Conservation (phyloP, 257 asterid genomes). For the Jacaranda copaia region DNA sequence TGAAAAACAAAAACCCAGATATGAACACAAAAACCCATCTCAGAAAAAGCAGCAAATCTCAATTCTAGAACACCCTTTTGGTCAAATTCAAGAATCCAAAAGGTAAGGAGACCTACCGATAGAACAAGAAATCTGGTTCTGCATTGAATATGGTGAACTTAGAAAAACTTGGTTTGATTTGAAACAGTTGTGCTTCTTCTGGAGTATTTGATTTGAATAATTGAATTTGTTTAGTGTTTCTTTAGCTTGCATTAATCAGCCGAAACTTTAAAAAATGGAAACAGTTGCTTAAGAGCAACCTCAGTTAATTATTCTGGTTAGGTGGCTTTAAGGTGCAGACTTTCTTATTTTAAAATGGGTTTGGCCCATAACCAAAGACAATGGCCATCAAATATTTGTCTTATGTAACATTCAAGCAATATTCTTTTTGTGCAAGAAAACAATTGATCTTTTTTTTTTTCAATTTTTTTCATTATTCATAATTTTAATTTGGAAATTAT, state of each 20-base stretch:
- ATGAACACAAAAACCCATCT: slow-evolving; percentile 40
- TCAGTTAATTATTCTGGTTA: slow-evolving; percentile 26
- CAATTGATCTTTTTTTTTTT: neutral
- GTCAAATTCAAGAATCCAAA: slow-evolving; percentile 5
- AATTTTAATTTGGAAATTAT: neutral
- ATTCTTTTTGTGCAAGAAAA: neutral
- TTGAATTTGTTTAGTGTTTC: neutral
- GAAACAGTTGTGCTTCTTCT: slow-evolving; percentile 20
- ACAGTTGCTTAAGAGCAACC: slow-evolving; percentile 49
- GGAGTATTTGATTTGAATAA: neutral
- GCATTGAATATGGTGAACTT: slow-evolving; percentile 31
- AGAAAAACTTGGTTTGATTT: slow-evolving; percentile 30
- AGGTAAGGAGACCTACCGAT: slow-evolving; percentile 36
- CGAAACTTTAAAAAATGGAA: slow-evolving; percentile 32
- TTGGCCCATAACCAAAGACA: slow-evolving; percentile 24
- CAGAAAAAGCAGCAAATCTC: slow-evolving; percentile 28
- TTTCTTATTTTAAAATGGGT: slow-evolving; percentile 3
- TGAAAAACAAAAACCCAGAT: slow-evolving; percentile 46
- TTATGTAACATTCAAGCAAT: slow-evolving; percentile 35
- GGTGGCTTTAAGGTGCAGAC: slow-evolving; percentile 34
- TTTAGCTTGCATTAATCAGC: slow-evolving; percentile 24
- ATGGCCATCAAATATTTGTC: slow-evolving; percentile 41
- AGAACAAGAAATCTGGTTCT: slow-evolving; percentile 32
- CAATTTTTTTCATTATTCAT: neutral
- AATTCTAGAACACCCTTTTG: slow-evolving; percentile 24